These are phyloP conservation scores for Tephrocybe sp. DNA, from an alignment of 768 basidiomycete genomes.

Conservation along the genomic window DNA sequence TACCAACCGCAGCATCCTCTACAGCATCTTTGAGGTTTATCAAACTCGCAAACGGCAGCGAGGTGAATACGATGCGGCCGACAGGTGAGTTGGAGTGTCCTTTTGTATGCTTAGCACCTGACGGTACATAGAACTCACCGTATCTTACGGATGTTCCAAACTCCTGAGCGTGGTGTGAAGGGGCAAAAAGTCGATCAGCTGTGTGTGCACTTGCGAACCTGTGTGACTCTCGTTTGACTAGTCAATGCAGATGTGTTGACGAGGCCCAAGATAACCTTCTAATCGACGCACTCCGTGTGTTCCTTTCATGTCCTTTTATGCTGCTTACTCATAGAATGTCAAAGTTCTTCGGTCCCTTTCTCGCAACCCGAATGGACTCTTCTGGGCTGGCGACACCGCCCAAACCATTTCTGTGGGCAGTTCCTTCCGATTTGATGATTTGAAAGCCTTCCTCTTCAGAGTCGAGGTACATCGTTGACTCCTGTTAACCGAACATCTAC, in stretches of 20 bases:
- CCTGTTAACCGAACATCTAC: background rate
- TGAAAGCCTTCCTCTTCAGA: constrained; percentile 65
- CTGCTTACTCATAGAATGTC: background rate
- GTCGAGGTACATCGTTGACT: constrained; percentile 47
- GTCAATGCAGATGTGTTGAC: constrained; percentile 56
- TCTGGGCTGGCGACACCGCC: constrained; percentile 81
- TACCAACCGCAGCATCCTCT: constrained; percentile 43
- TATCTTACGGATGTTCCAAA: constrained; percentile 36
- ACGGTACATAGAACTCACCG: constrained; percentile 44
- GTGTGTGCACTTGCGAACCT: constrained; percentile 29
- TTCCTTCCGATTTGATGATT: constrained; percentile 67
- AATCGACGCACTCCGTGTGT: constrained; percentile 57
- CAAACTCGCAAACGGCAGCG: constrained; percentile 38
- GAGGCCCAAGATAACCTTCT: constrained; percentile 73
- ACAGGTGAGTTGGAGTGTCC: constrained; percentile 40
- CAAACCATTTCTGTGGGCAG: constrained; percentile 76
- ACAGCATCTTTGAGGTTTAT: constrained; percentile 54
- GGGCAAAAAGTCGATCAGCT: constrained; percentile 52
- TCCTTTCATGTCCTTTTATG: background rate
- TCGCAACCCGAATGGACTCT: constrained; percentile 60
- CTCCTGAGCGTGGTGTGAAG: constrained; percentile 23
- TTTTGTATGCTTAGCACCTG: background rate
- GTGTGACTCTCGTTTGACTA: background rate
- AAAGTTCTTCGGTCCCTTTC: constrained; percentile 64
- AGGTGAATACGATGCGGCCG: constrained; percentile 54